phyloP scores from a whole-genome alignment of 345 rosid genomes.

The Lepidium sativum region DNA sequence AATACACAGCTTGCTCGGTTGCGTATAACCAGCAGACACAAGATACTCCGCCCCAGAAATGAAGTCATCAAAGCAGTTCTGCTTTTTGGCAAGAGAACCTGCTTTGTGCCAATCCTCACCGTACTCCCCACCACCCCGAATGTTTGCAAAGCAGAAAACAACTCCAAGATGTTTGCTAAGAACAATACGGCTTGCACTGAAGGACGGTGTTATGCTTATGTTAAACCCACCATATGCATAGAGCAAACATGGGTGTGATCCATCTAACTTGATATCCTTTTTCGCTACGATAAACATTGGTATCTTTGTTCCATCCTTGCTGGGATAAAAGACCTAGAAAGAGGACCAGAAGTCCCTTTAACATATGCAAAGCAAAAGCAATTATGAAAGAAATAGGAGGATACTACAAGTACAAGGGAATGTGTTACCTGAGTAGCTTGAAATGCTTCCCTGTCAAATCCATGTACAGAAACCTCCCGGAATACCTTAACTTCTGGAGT shows the following conservation, averaged over 20 bases:
- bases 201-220: slow-evolving; percentile 71
- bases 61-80: slow-evolving; percentile 92
- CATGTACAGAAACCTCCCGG: slow-evolving; percentile 63
- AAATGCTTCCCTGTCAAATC: slow-evolving; percentile 72
- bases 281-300: slow-evolving; percentile 71
- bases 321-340: slow-evolving; percentile 60
- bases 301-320: slow-evolving; percentile 76
- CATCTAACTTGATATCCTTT: slow-evolving; percentile 52
- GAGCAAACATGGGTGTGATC: slow-evolving; percentile 85
- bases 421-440: slow-evolving; percentile 62
- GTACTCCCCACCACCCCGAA: slow-evolving; percentile 96
- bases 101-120: slow-evolving; percentile 98
- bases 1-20: slow-evolving; percentile 60
- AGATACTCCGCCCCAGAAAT: slow-evolving; percentile 71
- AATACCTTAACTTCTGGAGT: slow-evolving; percentile 69
- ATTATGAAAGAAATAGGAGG: neutral
- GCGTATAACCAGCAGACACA: slow-evolving; percentile 76
- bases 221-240: slow-evolving; percentile 94
- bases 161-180: slow-evolving; percentile 69
- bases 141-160: slow-evolving; percentile 71
- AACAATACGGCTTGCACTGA: slow-evolving; percentile 53
- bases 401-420: slow-evolving; percentile 1
- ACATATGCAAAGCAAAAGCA: neutral
- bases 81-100: slow-evolving; percentile 71
- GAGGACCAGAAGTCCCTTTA: neutral